Base-by-base conservation (phyloP, 2,329 filamentous ascomycete genomes). In the Aspergillus sp. region DNA sequence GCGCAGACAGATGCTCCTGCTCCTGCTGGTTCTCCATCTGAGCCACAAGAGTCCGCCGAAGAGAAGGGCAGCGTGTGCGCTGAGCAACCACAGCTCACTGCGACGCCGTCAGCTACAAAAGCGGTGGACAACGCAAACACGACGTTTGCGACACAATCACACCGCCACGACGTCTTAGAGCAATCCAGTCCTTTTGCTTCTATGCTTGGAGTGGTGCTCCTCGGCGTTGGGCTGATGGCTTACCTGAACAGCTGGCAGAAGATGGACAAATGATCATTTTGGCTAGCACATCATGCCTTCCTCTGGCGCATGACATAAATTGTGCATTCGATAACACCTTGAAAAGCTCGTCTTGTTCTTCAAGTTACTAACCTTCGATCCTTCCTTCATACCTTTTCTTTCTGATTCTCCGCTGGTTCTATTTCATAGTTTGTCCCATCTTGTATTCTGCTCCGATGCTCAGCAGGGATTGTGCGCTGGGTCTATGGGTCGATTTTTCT, bases 181-280 rank as follows among this genome's bases (percentile, higher is more conserved):
- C 82, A 88, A 49, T 83, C 85, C 58, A 81, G 91, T 60, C 91
- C 91, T 15, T 94, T 93, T 71, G 89, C 89, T 43, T 92, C 90
- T 2, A 92, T 94, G 85, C 78, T 95, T 49, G 89, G 91, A 10
- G 91, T 95, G 32, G 91, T 95, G 25, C 76, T 95, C 58, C 80
- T 95, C 62, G 91, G 91, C 32, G 89, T 95, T 79, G 90, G 91
- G 13, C 75, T 95, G 65, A 95, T 95, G 91, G 90, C 90, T 45
- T 93, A 92, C 76, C 83, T 95, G 67, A 95, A 95, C 71, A 89
- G 89, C 55, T 94, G 90, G 90, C 89, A 92, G 70, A 82, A 82
- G 69, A 74, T 79, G 57, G 82, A 84, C 62, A 78, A 78, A 72
- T 82, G 73, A 70, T 63, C 62, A 56, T 65, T 57, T 39, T 64